Percentiles rank a stretch among this genome's conserved stretches.
phyloP scores from a whole-genome alignment of 73 alveolate genomes.

The Tetrahymena thermophila region DNA sequence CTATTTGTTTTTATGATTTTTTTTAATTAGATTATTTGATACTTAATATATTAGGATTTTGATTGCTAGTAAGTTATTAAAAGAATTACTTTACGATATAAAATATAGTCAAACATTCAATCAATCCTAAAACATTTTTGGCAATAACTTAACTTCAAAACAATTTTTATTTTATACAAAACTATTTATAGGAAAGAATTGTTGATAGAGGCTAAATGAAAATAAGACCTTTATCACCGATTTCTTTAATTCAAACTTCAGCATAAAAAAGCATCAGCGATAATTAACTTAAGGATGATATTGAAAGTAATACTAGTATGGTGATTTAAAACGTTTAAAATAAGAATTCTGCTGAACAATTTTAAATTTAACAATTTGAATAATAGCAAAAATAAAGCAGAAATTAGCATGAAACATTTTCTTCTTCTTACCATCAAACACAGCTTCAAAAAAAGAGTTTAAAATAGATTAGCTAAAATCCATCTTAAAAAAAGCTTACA shows the following conservation, averaged over 20 bases:
- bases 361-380: neutral
- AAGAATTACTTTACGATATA: too few relatives aligned
- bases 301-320: neutral
- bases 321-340: neutral
- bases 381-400: neutral
- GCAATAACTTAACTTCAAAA: neutral
- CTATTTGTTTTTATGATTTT: neutral
- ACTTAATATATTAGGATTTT: neutral
- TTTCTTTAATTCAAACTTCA: neutral
- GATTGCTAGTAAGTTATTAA: neutral
- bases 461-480: neutral
- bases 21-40: neutral
- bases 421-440: neutral
- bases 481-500: neutral
- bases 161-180: neutral
- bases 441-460: neutral
- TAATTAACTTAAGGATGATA: neutral
- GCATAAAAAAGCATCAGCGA: neutral
- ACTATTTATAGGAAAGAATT: neutral
- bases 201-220: neutral
- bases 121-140: neutral
- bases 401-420: neutral
- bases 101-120: neutral
- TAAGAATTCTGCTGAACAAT: neutral
- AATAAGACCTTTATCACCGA: neutral